Conservation (phyloP, 345 rosid species). For the Rhodamnia argentea region DNA sequence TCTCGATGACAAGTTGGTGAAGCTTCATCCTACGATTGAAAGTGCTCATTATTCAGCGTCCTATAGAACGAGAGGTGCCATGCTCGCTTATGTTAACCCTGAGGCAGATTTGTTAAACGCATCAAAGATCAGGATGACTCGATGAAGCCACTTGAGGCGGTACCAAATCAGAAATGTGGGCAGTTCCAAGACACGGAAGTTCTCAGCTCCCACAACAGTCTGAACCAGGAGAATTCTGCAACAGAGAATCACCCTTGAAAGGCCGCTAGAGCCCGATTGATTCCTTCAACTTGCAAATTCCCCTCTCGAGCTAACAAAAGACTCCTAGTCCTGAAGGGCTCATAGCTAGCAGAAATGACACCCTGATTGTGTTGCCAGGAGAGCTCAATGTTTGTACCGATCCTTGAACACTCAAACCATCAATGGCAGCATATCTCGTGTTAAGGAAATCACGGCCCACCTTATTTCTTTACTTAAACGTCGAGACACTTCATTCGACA, state of each 20-base stretch:
- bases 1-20: neutral
- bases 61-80: neutral
- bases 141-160: conserved; percentile 4
- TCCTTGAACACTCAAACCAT: conserved; percentile 12
- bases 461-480: conserved; percentile 8
- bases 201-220: conserved; percentile 10
- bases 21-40: neutral
- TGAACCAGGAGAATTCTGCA: conserved; percentile 10
- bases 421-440: conserved; percentile 50
- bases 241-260: neutral
- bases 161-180: conserved; percentile 10
- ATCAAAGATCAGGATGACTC: conserved; percentile 8
- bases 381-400: conserved; percentile 26
- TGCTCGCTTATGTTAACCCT: conserved; percentile 90
- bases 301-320: conserved; percentile 37
- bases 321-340: conserved; percentile 37
- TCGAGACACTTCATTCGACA: neutral
- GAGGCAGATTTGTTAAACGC: conserved; percentile 59
- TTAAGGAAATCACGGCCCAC: conserved; percentile 68
- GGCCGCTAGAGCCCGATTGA: neutral
- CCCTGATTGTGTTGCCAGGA: conserved; percentile 19
- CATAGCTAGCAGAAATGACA: conserved; percentile 20
- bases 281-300: conserved; percentile 6
- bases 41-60: neutral
- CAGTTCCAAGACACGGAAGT: conserved; percentile 19